Evolutionary conservation across 2,329 filamentous ascomycete genomes (phyloP).

Genomic region (Ceratocystis cubensis): DNA sequence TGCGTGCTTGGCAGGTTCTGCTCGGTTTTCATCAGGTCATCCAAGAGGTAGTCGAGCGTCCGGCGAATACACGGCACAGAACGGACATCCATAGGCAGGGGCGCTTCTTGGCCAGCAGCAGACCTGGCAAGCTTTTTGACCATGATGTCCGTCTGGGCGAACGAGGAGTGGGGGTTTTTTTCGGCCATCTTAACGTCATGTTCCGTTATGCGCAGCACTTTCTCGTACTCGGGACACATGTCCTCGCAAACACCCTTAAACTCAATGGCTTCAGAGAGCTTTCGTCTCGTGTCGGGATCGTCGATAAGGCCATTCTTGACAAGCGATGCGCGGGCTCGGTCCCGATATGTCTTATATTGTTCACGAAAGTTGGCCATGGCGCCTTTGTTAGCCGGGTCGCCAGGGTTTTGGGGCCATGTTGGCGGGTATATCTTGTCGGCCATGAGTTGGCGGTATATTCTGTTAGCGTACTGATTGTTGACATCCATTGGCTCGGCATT

Average conservation of each 20-base stretch:
- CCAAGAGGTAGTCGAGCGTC: conserved; percentile 51
- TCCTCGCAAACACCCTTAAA: conserved; percentile 58
- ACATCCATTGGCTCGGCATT: conserved; percentile 23
- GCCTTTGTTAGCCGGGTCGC: conserved; percentile 38
- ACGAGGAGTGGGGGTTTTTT: conserved; percentile 35
- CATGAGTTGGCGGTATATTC: conserved; percentile 41
- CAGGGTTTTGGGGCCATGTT: conserved; percentile 43
- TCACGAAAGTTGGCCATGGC: conserved; percentile 44
- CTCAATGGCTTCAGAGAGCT: conserved; percentile 49
- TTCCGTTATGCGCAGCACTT: conserved; percentile 49
- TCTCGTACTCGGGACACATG: conserved; percentile 58
- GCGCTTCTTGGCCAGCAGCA: conserved; percentile 54
- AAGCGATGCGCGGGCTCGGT: conserved; percentile 43
- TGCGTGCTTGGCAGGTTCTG: conserved; percentile 44
- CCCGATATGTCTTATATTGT: conserved; percentile 44
- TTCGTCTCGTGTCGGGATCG: conserved; percentile 50
- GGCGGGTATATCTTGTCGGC: conserved; percentile 44
- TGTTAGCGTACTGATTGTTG: conserved; percentile 35
- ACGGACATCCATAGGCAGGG: conserved; percentile 55
- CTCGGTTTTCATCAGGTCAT: conserved; percentile 44
- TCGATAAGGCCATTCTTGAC: conserved; percentile 50
- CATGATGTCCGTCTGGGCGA: conserved; percentile 43
- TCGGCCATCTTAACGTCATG: conserved; percentile 45
- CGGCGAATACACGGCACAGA: conserved; percentile 45
- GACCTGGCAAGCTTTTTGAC: conserved; percentile 56